Percentiles rank a stretch among this genome's conserved stretches.
Conservation (phyloP, 2,329 filamentous ascomycete species). For the Dothistroma septosporum region DNA sequence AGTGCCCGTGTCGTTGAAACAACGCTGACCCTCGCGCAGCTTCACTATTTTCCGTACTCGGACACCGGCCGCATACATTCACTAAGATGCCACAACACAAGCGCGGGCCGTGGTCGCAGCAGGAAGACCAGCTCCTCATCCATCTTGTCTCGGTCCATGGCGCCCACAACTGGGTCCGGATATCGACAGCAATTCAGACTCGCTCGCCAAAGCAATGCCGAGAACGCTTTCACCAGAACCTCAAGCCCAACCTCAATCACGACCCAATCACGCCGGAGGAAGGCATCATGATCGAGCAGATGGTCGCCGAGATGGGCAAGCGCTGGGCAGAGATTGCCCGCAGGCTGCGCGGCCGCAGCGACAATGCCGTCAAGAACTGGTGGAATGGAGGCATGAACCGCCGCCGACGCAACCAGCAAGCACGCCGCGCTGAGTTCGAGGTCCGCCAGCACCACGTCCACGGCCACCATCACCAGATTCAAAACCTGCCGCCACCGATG, state of each 20-base stretch:
- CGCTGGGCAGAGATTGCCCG: slow-evolving; percentile 92
- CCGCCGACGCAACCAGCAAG: slow-evolving; percentile 47
- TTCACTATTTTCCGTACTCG: slow-evolving; percentile 4
- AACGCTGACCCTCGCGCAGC: slow-evolving; percentile 11
- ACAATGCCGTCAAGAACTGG: slow-evolving; percentile 97
- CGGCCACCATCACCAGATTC: slow-evolving; percentile 23
- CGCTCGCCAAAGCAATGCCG: slow-evolving; percentile 92
- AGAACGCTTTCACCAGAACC: slow-evolving; percentile 89
- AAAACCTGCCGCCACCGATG: slow-evolving; percentile 21
- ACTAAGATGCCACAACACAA: slow-evolving; percentile 52
- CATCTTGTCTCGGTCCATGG: slow-evolving; percentile 68
- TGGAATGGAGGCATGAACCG: slow-evolving; percentile 93
- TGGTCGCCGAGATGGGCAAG: slow-evolving; percentile 76
- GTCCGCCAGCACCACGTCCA: slow-evolving; percentile 28
- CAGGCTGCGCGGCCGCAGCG: slow-evolving; percentile 74
- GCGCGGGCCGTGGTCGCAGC: slow-evolving; percentile 77
- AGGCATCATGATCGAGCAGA: slow-evolving; percentile 66
- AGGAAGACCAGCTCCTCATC: slow-evolving; percentile 68
- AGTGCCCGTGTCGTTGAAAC: slow-evolving; percentile 2
- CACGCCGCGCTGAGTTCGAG: slow-evolving; percentile 34
- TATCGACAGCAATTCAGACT: slow-evolving; percentile 69
- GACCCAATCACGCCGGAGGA: slow-evolving; percentile 78
- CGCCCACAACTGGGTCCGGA: slow-evolving; percentile 84
- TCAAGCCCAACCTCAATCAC: slow-evolving; percentile 75
- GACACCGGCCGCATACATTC: slow-evolving; percentile 4